Evolutionary conservation across 495 filamentous ascomycete genomes (phyloP), one percentile per base, ranked within the genome.

Genomic region (Ascodesmis nigricans): DNA sequence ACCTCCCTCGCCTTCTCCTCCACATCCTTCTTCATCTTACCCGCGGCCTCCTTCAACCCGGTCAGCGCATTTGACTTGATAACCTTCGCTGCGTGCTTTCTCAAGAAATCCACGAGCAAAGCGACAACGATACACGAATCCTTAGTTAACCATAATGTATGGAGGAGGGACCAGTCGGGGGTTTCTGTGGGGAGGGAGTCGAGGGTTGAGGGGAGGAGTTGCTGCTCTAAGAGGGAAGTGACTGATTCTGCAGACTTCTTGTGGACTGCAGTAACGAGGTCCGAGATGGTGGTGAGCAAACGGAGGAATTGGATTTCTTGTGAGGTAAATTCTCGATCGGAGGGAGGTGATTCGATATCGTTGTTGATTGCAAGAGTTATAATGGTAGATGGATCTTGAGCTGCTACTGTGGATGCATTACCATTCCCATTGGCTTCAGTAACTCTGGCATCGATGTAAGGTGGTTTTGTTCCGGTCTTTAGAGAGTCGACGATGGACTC

Each of bases 1-100:
- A 40, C 5, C 43, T 43, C n/a, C 22, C 38, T 34, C 9, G 42
- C 47, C 29, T 42, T 33, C 14, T 43, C 42, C 15, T 36, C 35
- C 11, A 50, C 33, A n/a, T 25, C 39, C 21, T 35, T 37, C 14
- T 32, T 35, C 3, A 10, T 28, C 16, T 38, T 43, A 3, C 19
- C 29, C 10, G 33, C 29, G 9, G 10, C 16, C 10, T 37, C 43
- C 4, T 21, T 18, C 1, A 46, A 7, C n/a, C 24, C 25, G 5
- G 15, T 27, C 0, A 27, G 31, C 10, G 47, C 14, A 15, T 15
- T 18, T 3, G 27, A 9, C 2, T 28, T 30, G n/a, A 49, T 6
- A 6, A 33, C 26, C 9, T 39, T 44, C 10, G 38, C 29, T 5
- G 33, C 22, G 3, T 27, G 10, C n/a, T n/a, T n/a, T n/a, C n/a